Base-by-base conservation (phyloP, 352 stramenopile species). In the Paralagenidium karlingii region DNA sequence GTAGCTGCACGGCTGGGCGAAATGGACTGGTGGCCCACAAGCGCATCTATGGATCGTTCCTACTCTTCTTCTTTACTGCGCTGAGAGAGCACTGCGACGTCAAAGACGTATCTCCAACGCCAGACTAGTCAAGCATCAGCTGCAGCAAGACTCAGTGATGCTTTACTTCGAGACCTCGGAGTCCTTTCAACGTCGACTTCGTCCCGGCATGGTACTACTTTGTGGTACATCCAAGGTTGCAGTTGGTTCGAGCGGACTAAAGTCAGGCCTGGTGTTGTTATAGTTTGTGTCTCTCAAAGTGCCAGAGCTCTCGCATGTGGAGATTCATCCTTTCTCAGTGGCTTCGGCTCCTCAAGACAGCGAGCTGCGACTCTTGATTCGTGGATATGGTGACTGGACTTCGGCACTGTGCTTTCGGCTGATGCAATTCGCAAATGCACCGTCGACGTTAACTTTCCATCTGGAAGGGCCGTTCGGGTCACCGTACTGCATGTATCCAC, bases 241-340 rank as follows among this genome's bases (percentile, higher is more conserved):
- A n/a, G n/a, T n/a, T n/a, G n/a, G n/a, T n/a, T n/a, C n/a, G n/a
- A n/a, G n/a, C n/a, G n/a, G n/a, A n/a, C n/a, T n/a, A n/a, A n/a
- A n/a, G n/a, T 33, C n/a, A n/a, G n/a, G n/a, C n/a, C n/a, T n/a
- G n/a, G n/a, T n/a, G n/a, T n/a, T n/a, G n/a, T n/a, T n/a, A n/a
- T n/a, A n/a, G n/a, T 94, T 94, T 49, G 62, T 82, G 24, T 93
- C 78, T 42, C 33, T 94, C 13, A 84, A 92, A 34, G 58, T 94
- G 11, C 78, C 80, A 1, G 34, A 60, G 13, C 65, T 94, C 47
- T 86, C 75, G 7, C 49, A 63, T 29, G 68, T 69, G 24, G 67
- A 94, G 56, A 93, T 80, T 80, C 82, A 94, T 60, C 80, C 82
- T 24, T 95, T 94, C 51, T 93, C 74, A 24, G 73, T 95, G 40